These are phyloP conservation scores for Apiotrichum sp. DNA, from an alignment of 1,284 basidiomycete species.

Conservation along the genomic window DNA sequence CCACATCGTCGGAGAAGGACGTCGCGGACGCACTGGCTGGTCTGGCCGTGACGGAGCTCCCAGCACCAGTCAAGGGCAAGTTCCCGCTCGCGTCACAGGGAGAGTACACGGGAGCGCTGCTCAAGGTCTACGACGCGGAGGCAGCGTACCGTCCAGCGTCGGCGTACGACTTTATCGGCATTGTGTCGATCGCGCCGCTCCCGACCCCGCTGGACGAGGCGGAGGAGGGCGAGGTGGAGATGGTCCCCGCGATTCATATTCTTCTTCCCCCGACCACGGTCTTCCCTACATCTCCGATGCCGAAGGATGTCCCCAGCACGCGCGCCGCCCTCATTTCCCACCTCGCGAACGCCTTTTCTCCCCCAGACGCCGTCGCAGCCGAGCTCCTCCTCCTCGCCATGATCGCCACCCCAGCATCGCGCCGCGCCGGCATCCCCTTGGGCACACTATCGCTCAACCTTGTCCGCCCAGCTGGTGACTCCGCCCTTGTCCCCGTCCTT, in stretches of 20 bases:
- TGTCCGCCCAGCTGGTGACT: constrained; percentile 11
- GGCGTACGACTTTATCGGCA: constrained; percentile 34
- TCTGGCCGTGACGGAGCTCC: constrained; percentile 3
- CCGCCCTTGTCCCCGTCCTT: constrained; percentile 16
- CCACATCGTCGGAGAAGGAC: background rate
- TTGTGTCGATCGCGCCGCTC: constrained; percentile 33
- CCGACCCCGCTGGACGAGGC: constrained; percentile 26
- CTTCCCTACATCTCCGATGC: background rate
- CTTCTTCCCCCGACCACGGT: constrained; percentile 15
- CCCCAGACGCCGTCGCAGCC: constrained; percentile 33
- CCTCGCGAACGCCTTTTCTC: constrained; percentile 29
- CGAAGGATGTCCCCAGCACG: background rate
- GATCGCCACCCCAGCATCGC: constrained; percentile 32
- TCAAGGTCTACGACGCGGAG: constrained; percentile 44
- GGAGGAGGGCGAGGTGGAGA: constrained; percentile 21
- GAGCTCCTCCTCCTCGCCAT: constrained; percentile 38
- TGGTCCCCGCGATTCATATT: constrained; percentile 42
- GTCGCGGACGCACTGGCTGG: background rate
- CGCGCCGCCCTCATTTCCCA: constrained; percentile 30
- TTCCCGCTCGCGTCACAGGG: constrained; percentile 23
- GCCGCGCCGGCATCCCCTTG: constrained; percentile 26
- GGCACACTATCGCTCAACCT: constrained; percentile 43
- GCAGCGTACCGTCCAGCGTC: constrained; percentile 37
- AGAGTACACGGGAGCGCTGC: constrained; percentile 34
- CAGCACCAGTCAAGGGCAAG: constrained; percentile 28